Base-by-base conservation (phyloP, 805 yeast species). In the Ogataea methylovora region DNA sequence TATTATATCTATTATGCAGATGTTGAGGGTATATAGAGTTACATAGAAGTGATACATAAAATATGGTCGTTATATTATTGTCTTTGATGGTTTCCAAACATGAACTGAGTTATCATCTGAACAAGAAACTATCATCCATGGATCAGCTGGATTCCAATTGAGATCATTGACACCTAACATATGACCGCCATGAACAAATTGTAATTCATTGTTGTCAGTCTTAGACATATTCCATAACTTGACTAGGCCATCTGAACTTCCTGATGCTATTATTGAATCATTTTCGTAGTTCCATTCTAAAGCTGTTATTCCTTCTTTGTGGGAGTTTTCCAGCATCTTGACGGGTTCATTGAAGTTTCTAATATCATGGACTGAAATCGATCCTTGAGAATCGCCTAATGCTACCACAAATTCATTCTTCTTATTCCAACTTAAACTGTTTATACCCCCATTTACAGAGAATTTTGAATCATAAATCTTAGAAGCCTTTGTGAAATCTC, bases 31-130 rank as follows among this genome's bases (percentile, higher is more conserved):
- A n/a, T n/a, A n/a, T n/a, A n/a, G n/a, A n/a, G n/a, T n/a, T n/a
- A n/a, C n/a, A n/a, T n/a, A n/a, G n/a, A n/a, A n/a, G n/a, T n/a
- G n/a, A n/a, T n/a, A n/a, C n/a, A n/a, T n/a, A n/a, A n/a, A n/a
- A n/a, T n/a, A n/a, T n/a, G n/a, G n/a, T n/a, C n/a, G n/a, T n/a
- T n/a, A n/a, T n/a, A n/a, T n/a, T n/a, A n/a, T n/a, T n/a, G n/a
- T n/a, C n/a, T n/a, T 30, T 3, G 60, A 39, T 1, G 95, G 94
- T 46, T 69, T 74, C 94, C 95, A 88, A 3, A 87, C 56, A 41
- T 88, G 96, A n/a, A 87, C 60, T 1, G 88, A 73, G 51, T 88
- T 88, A 50, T 88, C 96, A 47, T 82, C 86, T 0, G 85, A 76
- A 5, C 83, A 90, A 48, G 86, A 77, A 4, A 85, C 79, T 24